phyloP scores from a whole-genome alignment of 768 basidiomycete species.

The Kwoniella shandongensis region DNA sequence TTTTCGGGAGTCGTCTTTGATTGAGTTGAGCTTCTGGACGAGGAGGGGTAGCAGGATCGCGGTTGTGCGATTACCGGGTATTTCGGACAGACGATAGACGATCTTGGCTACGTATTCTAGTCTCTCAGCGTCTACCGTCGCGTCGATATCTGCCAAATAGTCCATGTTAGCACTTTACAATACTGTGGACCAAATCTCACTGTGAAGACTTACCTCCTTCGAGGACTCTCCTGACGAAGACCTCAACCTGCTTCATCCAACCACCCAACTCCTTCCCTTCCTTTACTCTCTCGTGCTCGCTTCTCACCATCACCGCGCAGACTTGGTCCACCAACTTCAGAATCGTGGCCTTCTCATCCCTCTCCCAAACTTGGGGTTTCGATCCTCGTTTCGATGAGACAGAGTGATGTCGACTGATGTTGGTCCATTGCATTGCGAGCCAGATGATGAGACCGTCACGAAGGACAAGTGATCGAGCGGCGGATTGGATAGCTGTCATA shows the following conservation, averaged over 20 bases:
- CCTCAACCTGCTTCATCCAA: constrained; percentile 19
- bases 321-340: constrained; percentile 4
- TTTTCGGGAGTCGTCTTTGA: background rate
- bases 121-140: constrained; percentile 1
- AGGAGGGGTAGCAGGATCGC: background rate
- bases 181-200: background rate
- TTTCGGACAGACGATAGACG: constrained; percentile 10
- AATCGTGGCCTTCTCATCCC: constrained; percentile 14
- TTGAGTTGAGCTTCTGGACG: constrained; percentile 2
- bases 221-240: constrained; percentile 12
- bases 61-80: background rate
- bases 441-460: constrained; percentile 73
- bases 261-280: constrained; percentile 9
- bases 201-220: constrained; percentile 6
- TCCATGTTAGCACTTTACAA: background rate
- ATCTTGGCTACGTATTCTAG: constrained; percentile 17
- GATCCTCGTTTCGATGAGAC: background rate
- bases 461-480: constrained; percentile 68
- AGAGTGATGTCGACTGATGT: background rate
- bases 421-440: constrained; percentile 68
- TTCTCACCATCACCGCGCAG: constrained; percentile 8
- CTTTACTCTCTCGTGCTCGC: constrained; percentile 12
- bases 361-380: constrained; percentile 19
- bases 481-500: constrained; percentile 68
- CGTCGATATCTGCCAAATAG: constrained; percentile 5